Conservation (phyloP, 495 filamentous ascomycete genomes). For the Parathielavia hyrcaniae region DNA sequence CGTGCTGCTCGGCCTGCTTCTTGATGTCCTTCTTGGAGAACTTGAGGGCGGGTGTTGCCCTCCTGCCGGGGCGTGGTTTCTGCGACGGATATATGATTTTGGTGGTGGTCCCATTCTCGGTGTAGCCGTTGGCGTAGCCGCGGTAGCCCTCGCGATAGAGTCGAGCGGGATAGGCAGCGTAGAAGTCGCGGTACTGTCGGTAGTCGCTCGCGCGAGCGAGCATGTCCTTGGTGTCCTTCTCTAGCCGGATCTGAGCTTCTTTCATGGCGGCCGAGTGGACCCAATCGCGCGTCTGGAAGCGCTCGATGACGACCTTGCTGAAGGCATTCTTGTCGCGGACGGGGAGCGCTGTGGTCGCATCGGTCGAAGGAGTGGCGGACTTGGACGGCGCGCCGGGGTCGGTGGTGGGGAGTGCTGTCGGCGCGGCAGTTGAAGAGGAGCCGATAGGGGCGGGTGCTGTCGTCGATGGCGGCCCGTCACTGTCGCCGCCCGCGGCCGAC, state of each 20-base stretch:
- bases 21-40: conserved; percentile 70
- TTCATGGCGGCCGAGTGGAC: conserved; percentile 59
- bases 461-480: conserved; percentile 8
- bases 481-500: conserved; percentile 16
- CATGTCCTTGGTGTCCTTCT: conserved; percentile 36
- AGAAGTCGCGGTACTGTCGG: conserved; percentile 49
- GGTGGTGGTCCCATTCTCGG: conserved; percentile 51
- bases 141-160: conserved; percentile 73
- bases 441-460: conserved; percentile 14
- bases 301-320: conserved; percentile 60
- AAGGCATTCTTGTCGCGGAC: conserved; percentile 43
- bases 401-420: conserved; percentile 19
- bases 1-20: conserved; percentile 78
- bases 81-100: conserved; percentile 68
- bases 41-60: conserved; percentile 62
- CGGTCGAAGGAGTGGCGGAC: conserved; percentile 27
- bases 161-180: conserved; percentile 39
- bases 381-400: conserved; percentile 31
- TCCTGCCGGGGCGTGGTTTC: conserved; percentile 65
- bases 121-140: conserved; percentile 81
- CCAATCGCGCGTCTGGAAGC: conserved; percentile 72
- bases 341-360: conserved; percentile 25
- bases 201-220: conserved; percentile 43
- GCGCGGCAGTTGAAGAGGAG: background rate
- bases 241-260: conserved; percentile 37